Base-by-base conservation (phyloP, 169 alveolate genomes). In the Plasmodium gaboni region DNA sequence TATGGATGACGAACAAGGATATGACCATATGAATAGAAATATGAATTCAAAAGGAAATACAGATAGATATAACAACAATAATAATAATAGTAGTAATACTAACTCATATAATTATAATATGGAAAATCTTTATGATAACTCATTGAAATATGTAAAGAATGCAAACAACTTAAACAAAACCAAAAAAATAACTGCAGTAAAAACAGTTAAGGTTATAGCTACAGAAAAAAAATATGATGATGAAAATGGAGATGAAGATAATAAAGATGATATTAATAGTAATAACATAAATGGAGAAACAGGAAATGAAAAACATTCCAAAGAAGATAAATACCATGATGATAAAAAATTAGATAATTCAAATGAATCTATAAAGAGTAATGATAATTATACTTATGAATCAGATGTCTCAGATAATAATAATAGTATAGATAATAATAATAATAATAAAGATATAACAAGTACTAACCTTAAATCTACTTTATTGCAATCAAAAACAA, bases 141-240 rank as follows among this genome's bases (percentile, higher is more conserved):
- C 90, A 5, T 55, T 80, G 38, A 80, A 80, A 26, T 80, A 80
- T 80, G 90, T 80, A 22, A 80, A 80, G n/a, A 80, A 80, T 38
- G 78, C 90, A 1, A 80, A 80, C 38, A 80, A 80, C 38, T 28
- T 80, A 7, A 80, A 24, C 48, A 80, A 80, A 51, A 71, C 83
- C 17, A 80, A 80, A 19, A 80, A 80, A 15, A 13, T 80, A 4
- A 67, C 70, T 0, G 26, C 90, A n/a, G 38, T 80, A 19, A 80
- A 80, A 55, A 80, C 90, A 1, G 90, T 80, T 70, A 80, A 80
- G n/a, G 90, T 80, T 51, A 80, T 80, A 8, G 72, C 90, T 2
- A 80, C 90, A 44, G 90, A 80, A 17, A 80, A 80, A 26, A 80
- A 68, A 46, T 67, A 80, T 60, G 90, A 80, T 13, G 90, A 80